Evolutionary conservation across 768 basidiomycete species (phyloP).

Genomic region (Tylopilus subfusipes): DNA sequence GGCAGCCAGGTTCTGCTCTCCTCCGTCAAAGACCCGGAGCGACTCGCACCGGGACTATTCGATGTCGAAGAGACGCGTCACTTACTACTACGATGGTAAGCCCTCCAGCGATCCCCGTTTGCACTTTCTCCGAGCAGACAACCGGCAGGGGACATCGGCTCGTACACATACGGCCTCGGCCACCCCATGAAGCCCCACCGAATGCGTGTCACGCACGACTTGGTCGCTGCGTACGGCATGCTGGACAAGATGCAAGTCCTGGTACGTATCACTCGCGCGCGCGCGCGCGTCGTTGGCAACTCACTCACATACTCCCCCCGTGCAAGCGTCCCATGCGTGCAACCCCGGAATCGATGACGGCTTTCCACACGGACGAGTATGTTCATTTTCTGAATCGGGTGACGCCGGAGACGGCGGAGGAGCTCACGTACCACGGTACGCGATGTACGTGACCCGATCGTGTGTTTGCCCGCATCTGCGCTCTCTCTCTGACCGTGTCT

Average conservation of each 20-base stretch:
- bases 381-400: slow-evolving; percentile 87
- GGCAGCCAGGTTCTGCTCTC: too few relatives aligned
- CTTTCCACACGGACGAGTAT: slow-evolving; percentile 98
- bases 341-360: slow-evolving; percentile 74
- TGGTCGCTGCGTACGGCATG: slow-evolving; percentile 89
- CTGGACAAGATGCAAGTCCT: slow-evolving; percentile 92
- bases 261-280: slow-evolving; percentile 40
- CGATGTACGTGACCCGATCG: slow-evolving; percentile 59
- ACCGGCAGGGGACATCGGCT: slow-evolving; percentile 60
- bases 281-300: background rate
- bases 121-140: background rate
- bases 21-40: too few relatives aligned
- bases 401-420: slow-evolving; percentile 86
- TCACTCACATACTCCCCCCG: too few relatives aligned
- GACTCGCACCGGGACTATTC: too few relatives aligned
- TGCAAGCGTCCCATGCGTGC: slow-evolving; percentile 75
- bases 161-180: slow-evolving; percentile 79
- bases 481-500: slow-evolving; percentile 1
- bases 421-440: slow-evolving; percentile 78
- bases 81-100: slow-evolving; percentile 79
- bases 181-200: slow-evolving; percentile 97
- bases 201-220: slow-evolving; percentile 89
- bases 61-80: slow-evolving; percentile 74
- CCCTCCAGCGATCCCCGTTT: background rate
- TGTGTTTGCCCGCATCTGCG: too few relatives aligned